These are phyloP conservation scores for Aspergillus fijiensis DNA, from an alignment of 2,329 filamentous ascomycete species.

Conservation along the genomic window DNA sequence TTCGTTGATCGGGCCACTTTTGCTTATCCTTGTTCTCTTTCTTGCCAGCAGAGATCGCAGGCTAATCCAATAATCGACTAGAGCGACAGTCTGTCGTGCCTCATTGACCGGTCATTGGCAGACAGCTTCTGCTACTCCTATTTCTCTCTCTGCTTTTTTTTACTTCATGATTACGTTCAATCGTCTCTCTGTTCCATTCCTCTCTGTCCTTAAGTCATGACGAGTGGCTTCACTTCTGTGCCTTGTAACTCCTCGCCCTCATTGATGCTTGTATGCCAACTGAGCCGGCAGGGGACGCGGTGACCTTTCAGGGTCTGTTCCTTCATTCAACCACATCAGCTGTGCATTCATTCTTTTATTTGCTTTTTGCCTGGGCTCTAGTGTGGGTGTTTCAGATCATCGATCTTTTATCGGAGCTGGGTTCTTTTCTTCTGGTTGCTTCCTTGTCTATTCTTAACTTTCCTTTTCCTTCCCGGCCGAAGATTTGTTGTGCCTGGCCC, in stretches of 20 bases:
- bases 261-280: constrained; percentile 12
- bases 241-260: not conserved
- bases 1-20: not conserved
- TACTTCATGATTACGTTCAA: too few species aligned
- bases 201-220: constrained; percentile 2
- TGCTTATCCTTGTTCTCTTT: not conserved
- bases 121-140: not conserved
- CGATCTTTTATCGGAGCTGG: not conserved
- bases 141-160: not conserved
- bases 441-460: not conserved
- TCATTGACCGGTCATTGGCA: not conserved
- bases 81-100: not conserved
- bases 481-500: not conserved
- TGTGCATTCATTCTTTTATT: not conserved
- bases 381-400: not conserved
- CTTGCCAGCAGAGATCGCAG: not conserved
- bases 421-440: not conserved
- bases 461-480: not conserved
- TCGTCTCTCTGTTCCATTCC: not conserved
- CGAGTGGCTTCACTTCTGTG: constrained; percentile 1
- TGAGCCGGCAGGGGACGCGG: constrained; percentile 9
- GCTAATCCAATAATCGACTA: not conserved
- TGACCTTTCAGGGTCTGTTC: constrained; percentile 2
- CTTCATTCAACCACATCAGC: not conserved
- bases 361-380: not conserved